Evolutionary conservation across 805 yeast genomes (phyloP), one percentile per base, ranked within the genome.

Genomic region (Sugiyamaella qingdaonensis): DNA sequence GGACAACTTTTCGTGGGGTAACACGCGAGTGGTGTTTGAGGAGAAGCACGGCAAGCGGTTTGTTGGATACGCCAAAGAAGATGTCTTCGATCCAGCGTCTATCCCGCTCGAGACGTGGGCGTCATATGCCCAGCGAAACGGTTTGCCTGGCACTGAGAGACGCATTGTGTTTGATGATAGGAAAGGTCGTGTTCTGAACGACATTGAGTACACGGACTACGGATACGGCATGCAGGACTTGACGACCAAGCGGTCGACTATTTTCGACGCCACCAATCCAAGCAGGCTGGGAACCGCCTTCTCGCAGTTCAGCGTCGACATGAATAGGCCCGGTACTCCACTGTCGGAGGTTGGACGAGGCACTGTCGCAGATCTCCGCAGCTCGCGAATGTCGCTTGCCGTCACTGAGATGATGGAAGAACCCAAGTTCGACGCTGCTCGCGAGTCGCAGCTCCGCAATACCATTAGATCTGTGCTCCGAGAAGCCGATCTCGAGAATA

Each of bases 1-100:
- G 71, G 86, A 81, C 61, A 80, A 81, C 64, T 81, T 81, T 66
- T 69, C 79, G 57, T 81, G 86, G 86, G 86, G 86, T 61, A 82
- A 80, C 57, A 81, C 86, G 8, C 77, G 86, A 65, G 68, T 75
- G 13, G 80, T 80, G 31, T 73, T 74, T 5, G 83, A 80, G 16
- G 84, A 76, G 48, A 75, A 74, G 56, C 78, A 76, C 56, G 81
- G 81, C 42, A 75, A 71, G 51, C 80, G 78, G 54, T 62, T 66
- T 5, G 65, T 72, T 11, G 61, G 66, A 0, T 68, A 65, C 14
- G 68, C 66, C 43, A 69, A 67, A 31, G 58, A 58, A 2, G 73
- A 66, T 36, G 64, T 60, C 11, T 71, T 68, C 46, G 74, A 72
- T 48, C 71, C 71, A 5, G 55, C 63, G 4, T 46, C 55, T 10